Evolutionary conservation across 1,139 yeast species (phyloP), one percentile per base, ranked within the genome.

Genomic region (Candida tropicalis): DNA sequence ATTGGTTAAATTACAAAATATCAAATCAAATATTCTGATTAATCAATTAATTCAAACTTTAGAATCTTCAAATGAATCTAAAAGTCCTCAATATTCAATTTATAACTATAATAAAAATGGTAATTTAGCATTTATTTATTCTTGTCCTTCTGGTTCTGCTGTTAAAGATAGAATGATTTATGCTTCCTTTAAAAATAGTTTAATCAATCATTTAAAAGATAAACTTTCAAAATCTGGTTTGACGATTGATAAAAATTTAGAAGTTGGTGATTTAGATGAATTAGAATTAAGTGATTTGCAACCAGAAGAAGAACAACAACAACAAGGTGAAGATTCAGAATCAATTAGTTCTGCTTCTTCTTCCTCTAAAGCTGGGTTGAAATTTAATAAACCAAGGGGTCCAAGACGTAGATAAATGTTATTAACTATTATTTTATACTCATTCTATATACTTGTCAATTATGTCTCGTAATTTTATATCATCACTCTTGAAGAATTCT

Each of bases 161-260:
- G 95, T 93, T 38, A 87, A 85, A 62, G 95, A 90, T 44, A 78
- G 98, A 54, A 93, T 93, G 98, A 64, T 91, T 38, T 90, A 89
- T 58, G 98, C 98, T 1, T 79, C 96, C 2, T 84, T 84, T 49
- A 85, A 90, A 56, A 79, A 77, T 47, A 87, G 89, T 3, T 77
- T 88, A 45, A 64, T 84, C 28, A 73, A 70, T 39, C 74, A 76
- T 45, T 71, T 88, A 53, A 63, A 66, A 31, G 57, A 58, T 13
- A 48, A 42, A 6, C 44, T 58, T 24, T 32, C 44, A 11, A 25
- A 26, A 3, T n/a, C 7, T 20, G 39, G 13, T n/a, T 12, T 36
- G n/a, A 20, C 9, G 2, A 50, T 70, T 9, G 70, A 70, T 35
- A 76, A 77, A 41, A 63, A 71, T 11, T 56, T 83, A 18, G 91